Evolutionary conservation across 2,329 filamentous ascomycete species (phyloP), one percentile per base, ranked within the genome.

Genomic region (Bipolaris zeicola): DNA sequence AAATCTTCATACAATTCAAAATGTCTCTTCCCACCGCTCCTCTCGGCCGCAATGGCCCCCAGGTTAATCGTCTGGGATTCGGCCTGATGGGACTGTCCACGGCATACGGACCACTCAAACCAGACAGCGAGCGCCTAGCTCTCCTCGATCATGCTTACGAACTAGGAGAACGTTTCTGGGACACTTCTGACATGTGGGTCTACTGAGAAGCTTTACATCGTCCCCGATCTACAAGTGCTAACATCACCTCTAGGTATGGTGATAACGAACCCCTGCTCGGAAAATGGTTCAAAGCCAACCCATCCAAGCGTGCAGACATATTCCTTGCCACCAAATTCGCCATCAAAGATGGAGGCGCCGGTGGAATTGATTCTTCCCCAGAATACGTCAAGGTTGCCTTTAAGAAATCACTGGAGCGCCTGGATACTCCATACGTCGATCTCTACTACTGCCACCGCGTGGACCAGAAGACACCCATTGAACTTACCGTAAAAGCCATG

Each of bases 101-200:
- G 43, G 80, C 79, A 67, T 84, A 84, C 60, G 81, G 81, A 47
- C 57, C 64, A n/a, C 65, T 74, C 5, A 81, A 79, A 48, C 76
- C 81, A 2, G 82, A 85, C 28, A 69, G 78, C 20, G 81, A 85
- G 57, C 79, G 81, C 2, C 76, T 85, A 54, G 77, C 77, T 3
- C 62, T 86, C 2, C 79, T 86, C 18, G 82, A 85, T 65, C 77
- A 76, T 11, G 79, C 79, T 3, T 81, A 81, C 70, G 80, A 81
- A 26, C 61, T 80, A 1, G 84, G 84, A 47, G 78, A 79, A 46
- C 77, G 76, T 4, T 69, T 70, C 52, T 57, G 66, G 62, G 46
- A 74, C 57, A 51, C 69, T 58, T 53, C 70, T 55, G 42, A 76
- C 49, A 44, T 72, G 56, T 75, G 67, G 8, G 64, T 49, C 16